A percentile compares a stretch with the other conserved stretches of the same genome.
Conservation (phyloP, 1,284 basidiomycete genomes). For the Veloboletus limbatus region DNA sequence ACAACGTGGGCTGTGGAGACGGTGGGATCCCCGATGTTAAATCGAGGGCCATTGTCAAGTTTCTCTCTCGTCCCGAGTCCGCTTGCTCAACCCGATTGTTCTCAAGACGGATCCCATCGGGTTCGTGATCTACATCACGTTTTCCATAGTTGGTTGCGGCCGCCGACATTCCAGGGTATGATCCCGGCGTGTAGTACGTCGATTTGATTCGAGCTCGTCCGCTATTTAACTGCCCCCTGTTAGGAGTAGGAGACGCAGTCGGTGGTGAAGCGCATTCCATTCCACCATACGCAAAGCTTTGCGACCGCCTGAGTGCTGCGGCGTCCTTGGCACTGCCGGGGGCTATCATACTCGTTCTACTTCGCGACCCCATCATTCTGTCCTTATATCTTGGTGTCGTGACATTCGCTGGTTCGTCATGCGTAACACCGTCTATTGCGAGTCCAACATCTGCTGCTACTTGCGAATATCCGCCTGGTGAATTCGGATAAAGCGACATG, state of each 20-base stretch:
- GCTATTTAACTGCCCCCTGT: slow-evolving; percentile 32
- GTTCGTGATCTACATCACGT: slow-evolving; percentile 31
- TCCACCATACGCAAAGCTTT: slow-evolving; percentile 52
- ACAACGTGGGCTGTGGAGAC: slow-evolving; percentile 58
- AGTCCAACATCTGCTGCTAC: slow-evolving; percentile 39
- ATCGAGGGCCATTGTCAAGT: slow-evolving; percentile 54
- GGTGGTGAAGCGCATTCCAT: slow-evolving; percentile 49
- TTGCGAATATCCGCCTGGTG: slow-evolving; percentile 36
- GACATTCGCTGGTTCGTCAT: slow-evolving; percentile 38
- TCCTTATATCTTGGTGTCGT: slow-evolving; percentile 37
- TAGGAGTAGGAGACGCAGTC: slow-evolving; percentile 5
- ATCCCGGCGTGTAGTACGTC: slow-evolving; percentile 57
- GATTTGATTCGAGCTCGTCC: slow-evolving; percentile 66
- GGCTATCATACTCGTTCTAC: slow-evolving; percentile 34
- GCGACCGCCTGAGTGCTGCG: slow-evolving; percentile 34
- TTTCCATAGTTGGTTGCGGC: slow-evolving; percentile 37
- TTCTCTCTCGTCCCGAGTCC: slow-evolving; percentile 45
- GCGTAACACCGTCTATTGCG: slow-evolving; percentile 44
- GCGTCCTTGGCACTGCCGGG: slow-evolving; percentile 22
- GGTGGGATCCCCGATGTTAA: slow-evolving; percentile 42
- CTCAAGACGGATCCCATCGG: slow-evolving; percentile 31
- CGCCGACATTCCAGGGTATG: slow-evolving; percentile 52
- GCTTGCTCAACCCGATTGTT: slow-evolving; percentile 37
- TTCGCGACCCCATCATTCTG: slow-evolving; percentile 33
- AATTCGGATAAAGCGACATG: slow-evolving; percentile 50